Conservation (phyloP, 495 filamentous ascomycete genomes). For the Cercophora samala region DNA sequence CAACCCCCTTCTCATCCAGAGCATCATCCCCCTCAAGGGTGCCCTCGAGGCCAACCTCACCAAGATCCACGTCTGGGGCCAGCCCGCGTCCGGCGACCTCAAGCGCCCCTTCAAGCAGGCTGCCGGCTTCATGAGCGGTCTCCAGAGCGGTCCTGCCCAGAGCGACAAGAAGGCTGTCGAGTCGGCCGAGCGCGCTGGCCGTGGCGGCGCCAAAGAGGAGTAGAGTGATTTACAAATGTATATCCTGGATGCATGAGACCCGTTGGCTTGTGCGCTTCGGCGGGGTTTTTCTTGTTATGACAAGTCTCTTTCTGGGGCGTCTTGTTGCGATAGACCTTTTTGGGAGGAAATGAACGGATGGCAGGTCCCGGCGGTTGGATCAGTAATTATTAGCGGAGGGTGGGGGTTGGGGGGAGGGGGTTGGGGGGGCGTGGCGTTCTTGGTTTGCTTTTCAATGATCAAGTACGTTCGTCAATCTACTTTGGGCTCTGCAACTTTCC, state of each 20-base stretch:
- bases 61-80: slow-evolving; percentile 90
- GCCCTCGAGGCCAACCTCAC: slow-evolving; percentile 90
- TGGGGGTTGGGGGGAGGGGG: too few relatives aligned
- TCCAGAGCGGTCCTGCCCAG: slow-evolving; percentile 69
- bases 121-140: slow-evolving; percentile 72
- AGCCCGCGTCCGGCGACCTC: slow-evolving; percentile 86
- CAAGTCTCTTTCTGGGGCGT: not conserved
- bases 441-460: not conserved
- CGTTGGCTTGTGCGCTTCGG: not conserved
- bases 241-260: not conserved
- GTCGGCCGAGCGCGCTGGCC: slow-evolving; percentile 78
- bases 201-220: slow-evolving; percentile 88
- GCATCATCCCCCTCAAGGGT: slow-evolving; percentile 94
- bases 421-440: not conserved
- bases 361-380: not conserved
- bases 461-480: not conserved
- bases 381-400: not conserved
- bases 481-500: too few relatives aligned
- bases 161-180: slow-evolving; percentile 96
- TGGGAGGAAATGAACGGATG: not conserved
- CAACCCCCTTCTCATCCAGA: slow-evolving; percentile 97
- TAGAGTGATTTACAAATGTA: slow-evolving; percentile 40
- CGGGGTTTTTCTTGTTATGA: not conserved
- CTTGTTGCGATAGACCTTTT: not conserved
- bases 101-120: slow-evolving; percentile 91